Evolutionary conservation across 768 basidiomycete genomes (phyloP).

Genomic region (Tricholoma sp.): DNA sequence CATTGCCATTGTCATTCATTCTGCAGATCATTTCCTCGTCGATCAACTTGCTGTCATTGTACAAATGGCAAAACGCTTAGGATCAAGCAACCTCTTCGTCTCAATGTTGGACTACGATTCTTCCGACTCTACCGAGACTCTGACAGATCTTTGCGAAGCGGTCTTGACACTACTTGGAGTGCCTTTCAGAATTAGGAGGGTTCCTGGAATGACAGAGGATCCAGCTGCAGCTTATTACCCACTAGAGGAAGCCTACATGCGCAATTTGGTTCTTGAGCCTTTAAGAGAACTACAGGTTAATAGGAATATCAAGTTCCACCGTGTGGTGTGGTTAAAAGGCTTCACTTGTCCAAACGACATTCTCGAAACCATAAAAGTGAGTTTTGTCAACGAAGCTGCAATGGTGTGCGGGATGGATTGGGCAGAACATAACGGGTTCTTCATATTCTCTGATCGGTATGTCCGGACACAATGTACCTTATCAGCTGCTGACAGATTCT

Average conservation of each 20-base stretch:
- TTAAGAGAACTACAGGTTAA: slow-evolving; percentile 74
- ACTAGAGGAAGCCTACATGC: slow-evolving; percentile 88
- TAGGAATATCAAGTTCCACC: slow-evolving; percentile 76
- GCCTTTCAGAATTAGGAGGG: slow-evolving; percentile 88
- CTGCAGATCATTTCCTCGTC: slow-evolving; percentile 97
- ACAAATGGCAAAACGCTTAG: slow-evolving; percentile 88
- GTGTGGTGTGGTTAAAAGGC: slow-evolving; percentile 97
- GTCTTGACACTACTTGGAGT: slow-evolving; percentile 91
- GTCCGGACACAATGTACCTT: slow-evolving; percentile 15
- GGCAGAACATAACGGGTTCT: slow-evolving; percentile 96
- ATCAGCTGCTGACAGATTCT: not conserved
- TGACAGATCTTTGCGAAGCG: slow-evolving; percentile 92
- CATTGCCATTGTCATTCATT: slow-evolving; percentile 92
- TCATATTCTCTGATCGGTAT: slow-evolving; percentile 96
- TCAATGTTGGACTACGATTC: slow-evolving; percentile 98
- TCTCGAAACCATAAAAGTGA: slow-evolving; percentile 90
- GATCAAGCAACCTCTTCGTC: slow-evolving; percentile 87
- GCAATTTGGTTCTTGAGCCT: slow-evolving; percentile 91
- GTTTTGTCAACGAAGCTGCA: slow-evolving; percentile 85
- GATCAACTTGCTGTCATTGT: slow-evolving; percentile 98
- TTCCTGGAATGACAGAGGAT: slow-evolving; percentile 89
- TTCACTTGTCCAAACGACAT: slow-evolving; percentile 99
- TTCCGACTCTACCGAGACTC: slow-evolving; percentile 89
- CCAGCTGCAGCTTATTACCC: slow-evolving; percentile 91
- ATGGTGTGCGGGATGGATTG: slow-evolving; percentile 99